Evolutionary conservation across 2,329 filamentous ascomycete genomes (phyloP).

Genomic region (Ilyonectria sp.): DNA sequence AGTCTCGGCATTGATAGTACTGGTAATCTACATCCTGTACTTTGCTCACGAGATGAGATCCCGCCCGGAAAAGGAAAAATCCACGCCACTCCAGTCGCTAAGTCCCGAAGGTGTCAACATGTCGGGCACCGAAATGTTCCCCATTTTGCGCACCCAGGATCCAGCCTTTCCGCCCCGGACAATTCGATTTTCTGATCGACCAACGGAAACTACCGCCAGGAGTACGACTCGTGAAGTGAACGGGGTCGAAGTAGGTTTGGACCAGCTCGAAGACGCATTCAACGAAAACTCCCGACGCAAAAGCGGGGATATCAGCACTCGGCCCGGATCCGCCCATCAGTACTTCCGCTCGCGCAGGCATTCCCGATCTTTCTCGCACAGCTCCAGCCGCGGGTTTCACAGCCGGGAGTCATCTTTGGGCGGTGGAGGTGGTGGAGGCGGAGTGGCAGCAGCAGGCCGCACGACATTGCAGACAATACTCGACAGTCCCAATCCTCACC

Average conservation of each 20-base stretch:
- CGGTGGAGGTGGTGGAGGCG: slow-evolving; percentile 17
- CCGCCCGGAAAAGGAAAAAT: slow-evolving; percentile 74
- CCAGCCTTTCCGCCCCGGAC: slow-evolving; percentile 39
- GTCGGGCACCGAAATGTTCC: slow-evolving; percentile 14
- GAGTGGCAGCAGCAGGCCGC: slow-evolving; percentile 37
- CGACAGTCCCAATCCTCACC: slow-evolving; percentile 32
- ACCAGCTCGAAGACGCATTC: slow-evolving; percentile 4
- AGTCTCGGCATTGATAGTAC: slow-evolving; percentile 81
- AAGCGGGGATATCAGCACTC: slow-evolving; percentile 19
- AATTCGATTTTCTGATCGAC: slow-evolving; percentile 51
- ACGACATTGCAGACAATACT: slow-evolving; percentile 34
- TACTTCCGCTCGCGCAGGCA: slow-evolving; percentile 38
- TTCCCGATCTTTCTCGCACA: slow-evolving; percentile 47
- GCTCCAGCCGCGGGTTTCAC: slow-evolving; percentile 38
- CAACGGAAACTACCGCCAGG: slow-evolving; percentile 28
- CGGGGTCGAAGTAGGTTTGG: slow-evolving; percentile 9
- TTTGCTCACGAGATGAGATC: slow-evolving; percentile 84
- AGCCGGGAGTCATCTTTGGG: slow-evolving; percentile 43
- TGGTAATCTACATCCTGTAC: slow-evolving; percentile 81
- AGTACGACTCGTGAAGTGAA: slow-evolving; percentile 35
- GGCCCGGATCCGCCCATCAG: slow-evolving; percentile 39
- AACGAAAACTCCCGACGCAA: slow-evolving; percentile 6
- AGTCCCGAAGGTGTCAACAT: slow-evolving; percentile 63
- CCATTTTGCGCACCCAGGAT: slow-evolving; percentile 22
- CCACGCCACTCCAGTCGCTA: slow-evolving; percentile 78